These are phyloP conservation scores for Diospyros kaki DNA, from an alignment of 148 eudicot species.

Conservation along the genomic window DNA sequence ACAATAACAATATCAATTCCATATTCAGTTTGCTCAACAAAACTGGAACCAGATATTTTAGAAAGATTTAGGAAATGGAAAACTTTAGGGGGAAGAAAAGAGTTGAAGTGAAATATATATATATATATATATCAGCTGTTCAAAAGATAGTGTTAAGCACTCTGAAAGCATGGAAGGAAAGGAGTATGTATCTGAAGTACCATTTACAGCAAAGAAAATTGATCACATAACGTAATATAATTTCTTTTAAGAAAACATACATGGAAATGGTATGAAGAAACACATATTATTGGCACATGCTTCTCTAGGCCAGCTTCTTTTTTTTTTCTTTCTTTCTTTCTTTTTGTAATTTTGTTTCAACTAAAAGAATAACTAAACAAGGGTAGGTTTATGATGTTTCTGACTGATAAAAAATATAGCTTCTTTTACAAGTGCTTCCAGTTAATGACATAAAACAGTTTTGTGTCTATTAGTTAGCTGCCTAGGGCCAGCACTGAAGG, in stretches of 20 bases:
- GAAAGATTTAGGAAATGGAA: background rate
- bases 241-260: background rate
- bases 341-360: too few relatives aligned
- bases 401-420: background rate
- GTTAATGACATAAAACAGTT: background rate
- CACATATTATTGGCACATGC: background rate
- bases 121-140: background rate
- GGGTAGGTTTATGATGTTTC: constrained; percentile 3
- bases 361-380: background rate
- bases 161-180: background rate
- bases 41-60: background rate
- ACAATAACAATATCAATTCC: background rate
- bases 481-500: background rate
- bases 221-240: background rate
- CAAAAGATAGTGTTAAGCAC: background rate
- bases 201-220: background rate
- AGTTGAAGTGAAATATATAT: background rate
- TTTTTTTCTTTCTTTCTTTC: background rate
- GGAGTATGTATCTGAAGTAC: background rate
- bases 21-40: background rate
- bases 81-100: background rate
- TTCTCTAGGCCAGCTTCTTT: background rate
- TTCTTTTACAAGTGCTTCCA: background rate
- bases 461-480: background rate
- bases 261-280: background rate